Percentiles rank a stretch among this genome's conserved stretches.
phyloP scores from a whole-genome alignment of 371 early-diverging fungal species.

The Actinomortierella ambigua region DNA sequence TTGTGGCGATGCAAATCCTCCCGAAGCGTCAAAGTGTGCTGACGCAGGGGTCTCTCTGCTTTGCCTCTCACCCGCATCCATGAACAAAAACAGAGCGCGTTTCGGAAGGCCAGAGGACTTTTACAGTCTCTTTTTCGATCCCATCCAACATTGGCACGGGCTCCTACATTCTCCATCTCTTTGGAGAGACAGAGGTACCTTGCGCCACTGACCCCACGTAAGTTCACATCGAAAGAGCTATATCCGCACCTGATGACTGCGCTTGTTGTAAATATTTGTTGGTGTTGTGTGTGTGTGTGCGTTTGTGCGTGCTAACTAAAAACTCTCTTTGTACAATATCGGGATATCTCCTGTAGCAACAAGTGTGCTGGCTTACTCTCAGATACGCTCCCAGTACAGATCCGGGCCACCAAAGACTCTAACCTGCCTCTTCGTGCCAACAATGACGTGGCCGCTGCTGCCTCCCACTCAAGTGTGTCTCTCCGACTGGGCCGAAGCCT shows the following conservation, averaged over 20 bases:
- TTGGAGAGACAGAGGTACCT: slow-evolving; percentile 23
- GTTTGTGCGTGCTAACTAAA: neutral
- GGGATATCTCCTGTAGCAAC: too few relatives aligned
- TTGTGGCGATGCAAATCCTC: too few relatives aligned
- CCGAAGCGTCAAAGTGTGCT: too few relatives aligned
- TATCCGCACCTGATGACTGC: too few relatives aligned
- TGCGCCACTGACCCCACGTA: slow-evolving; percentile 21
- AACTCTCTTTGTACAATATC: too few relatives aligned
- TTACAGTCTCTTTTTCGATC: slow-evolving; percentile 9
- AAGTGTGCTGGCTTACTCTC: slow-evolving; percentile 27
- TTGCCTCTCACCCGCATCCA: neutral
- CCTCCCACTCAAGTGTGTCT: too few relatives aligned
- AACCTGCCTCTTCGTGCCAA: too few relatives aligned
- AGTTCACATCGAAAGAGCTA: slow-evolving; percentile 2
- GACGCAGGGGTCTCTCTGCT: too few relatives aligned
- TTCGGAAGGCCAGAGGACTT: neutral
- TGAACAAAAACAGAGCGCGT: neutral
- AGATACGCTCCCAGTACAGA: slow-evolving; percentile 24
- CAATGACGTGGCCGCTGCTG: too few relatives aligned
- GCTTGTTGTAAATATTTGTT: neutral
- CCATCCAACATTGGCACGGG: slow-evolving; percentile 18
- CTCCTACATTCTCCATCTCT: slow-evolving; percentile 26
- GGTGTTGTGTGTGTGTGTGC: neutral
- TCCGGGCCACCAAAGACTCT: neutral
- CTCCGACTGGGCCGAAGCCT: too few relatives aligned